Base-by-base conservation (phyloP, 371 early-diverging fungal species). In the Mortierella sp. region DNA sequence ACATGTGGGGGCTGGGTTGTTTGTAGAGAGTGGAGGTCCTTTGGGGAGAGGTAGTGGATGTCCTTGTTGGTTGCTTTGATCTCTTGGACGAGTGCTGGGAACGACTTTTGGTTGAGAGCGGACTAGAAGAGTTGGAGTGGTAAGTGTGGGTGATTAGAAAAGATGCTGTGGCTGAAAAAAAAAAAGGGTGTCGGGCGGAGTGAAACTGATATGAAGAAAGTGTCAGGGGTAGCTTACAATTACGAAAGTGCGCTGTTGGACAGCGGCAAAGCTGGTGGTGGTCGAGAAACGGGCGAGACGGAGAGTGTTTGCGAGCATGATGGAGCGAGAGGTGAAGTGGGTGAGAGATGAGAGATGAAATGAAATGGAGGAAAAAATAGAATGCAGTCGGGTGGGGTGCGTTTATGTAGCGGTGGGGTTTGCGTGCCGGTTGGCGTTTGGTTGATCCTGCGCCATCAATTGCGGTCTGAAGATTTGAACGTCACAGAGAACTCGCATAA, bases 1-100 rank as follows among this genome's bases (percentile, higher is more conserved):
- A 89, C 68, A 55, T 87, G 78, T 12, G 84, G 84, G 27, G 76
- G 70, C 11, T 78, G 46, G 6, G 51, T 21, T 18, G 51, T 72
- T 51, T 68, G 54, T 56, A 75, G 54, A 11, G 79, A 48, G 49
- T 83, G 75, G 10, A 89, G 83, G n/a, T 89, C 89, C 70, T 79
- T 76, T 65, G 89, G 87, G 14, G 83, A 79, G 46, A 89, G 80
- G 29, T 84, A 79, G 27, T 81, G 76, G 32, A 89, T 89, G 32
- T 86, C 38, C 56, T 86, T 86, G 80, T 86, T 86, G 70, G 68
- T 82, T 35, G 72, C 46, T 60, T 80, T 82, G 78, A 86, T 86
- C 75, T 86, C 87, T 41, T 80, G 75, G 7, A 86, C 87, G 10
- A 86, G 82, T 4, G 76, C 82, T 35, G 80, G 77, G 71, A 86